Percentiles rank a stretch among this genome's conserved stretches.
Conservation (phyloP, 257 asterid genomes). For the Ehretia macrophylla region DNA sequence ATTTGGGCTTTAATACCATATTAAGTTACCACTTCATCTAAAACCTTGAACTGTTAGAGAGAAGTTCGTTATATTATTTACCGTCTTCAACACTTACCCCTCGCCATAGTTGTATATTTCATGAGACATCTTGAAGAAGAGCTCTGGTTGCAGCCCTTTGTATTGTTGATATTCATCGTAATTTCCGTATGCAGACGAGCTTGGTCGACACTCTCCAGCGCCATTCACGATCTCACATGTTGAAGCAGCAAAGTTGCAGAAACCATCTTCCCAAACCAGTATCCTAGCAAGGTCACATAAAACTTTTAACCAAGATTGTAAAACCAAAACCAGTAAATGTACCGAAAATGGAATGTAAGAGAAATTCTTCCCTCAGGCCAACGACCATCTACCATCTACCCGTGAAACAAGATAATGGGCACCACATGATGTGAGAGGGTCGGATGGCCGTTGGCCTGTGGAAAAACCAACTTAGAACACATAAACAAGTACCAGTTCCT, state of each 20-base stretch:
- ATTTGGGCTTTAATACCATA: too few species aligned
- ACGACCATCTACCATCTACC: too few species aligned
- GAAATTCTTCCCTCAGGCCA: too few species aligned
- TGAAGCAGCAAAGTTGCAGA: constrained; percentile 92
- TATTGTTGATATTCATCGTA: constrained; percentile 56
- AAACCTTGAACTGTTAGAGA: too few species aligned
- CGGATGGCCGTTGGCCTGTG: too few species aligned
- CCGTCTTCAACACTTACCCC: too few species aligned
- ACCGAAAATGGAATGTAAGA: too few species aligned
- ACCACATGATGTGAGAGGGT: too few species aligned
- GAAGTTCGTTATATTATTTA: too few species aligned
- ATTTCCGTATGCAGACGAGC: constrained; percentile 27
- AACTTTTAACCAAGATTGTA: background rate
- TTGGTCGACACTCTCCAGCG: constrained; percentile 19
- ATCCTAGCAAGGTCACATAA: constrained; percentile 42
- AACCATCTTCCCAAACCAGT: constrained; percentile 99
- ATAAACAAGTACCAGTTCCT: constrained; percentile 66
- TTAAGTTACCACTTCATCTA: too few species aligned
- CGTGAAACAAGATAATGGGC: too few species aligned
- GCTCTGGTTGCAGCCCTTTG: constrained; percentile 89
- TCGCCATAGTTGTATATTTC: constrained; percentile 99
- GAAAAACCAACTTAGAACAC: too few species aligned
- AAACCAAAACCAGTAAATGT: background rate
- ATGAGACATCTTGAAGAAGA: constrained; percentile 99
- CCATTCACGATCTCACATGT: constrained; percentile 47